Evolutionary conservation across 768 basidiomycete species (phyloP).

Genomic region (Ephemerocybe angulata): DNA sequence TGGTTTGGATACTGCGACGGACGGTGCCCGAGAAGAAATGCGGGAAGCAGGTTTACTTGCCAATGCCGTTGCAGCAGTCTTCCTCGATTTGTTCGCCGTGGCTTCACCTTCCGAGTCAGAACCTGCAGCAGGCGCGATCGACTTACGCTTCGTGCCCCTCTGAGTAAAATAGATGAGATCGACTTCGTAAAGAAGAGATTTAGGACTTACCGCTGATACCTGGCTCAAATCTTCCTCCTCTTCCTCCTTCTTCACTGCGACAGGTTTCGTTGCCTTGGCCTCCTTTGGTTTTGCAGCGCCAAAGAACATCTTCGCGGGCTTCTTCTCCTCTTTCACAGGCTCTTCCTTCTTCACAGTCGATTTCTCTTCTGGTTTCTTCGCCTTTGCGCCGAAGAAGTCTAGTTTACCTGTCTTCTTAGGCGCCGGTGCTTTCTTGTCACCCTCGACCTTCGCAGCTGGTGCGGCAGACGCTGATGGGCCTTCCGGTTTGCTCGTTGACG

Average conservation of each 20-base stretch:
- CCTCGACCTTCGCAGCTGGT: conserved; percentile 27
- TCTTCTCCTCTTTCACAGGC: conserved; percentile 17
- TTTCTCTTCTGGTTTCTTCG: conserved; percentile 18
- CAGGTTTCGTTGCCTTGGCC: conserved; percentile 13
- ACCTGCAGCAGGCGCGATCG: conserved; percentile 21
- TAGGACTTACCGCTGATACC: conserved; percentile 3
- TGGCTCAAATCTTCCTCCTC: conserved; percentile 16
- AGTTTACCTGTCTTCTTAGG: conserved; percentile 15
- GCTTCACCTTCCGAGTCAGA: conserved; percentile 19
- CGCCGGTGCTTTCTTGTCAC: conserved; percentile 16
- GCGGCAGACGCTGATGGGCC: conserved; percentile 42
- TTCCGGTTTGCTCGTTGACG: conserved; percentile 19
- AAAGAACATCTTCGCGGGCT: conserved; percentile 13
- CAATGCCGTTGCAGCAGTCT: conserved; percentile 11
- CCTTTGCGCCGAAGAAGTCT: conserved; percentile 13
- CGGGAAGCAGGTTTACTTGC: conserved; percentile 12
- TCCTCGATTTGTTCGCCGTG: conserved; percentile 12
- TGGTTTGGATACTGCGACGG: conserved; percentile 3
- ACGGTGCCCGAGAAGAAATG: conserved; percentile 7
- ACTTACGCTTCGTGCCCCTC: conserved; percentile 46
- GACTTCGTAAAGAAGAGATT: neutral
- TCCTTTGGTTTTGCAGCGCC: conserved; percentile 17
- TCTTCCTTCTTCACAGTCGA: conserved; percentile 13
- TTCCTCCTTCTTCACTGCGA: conserved; percentile 42
- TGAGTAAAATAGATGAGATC: conserved; percentile 14